A percentile compares a stretch with the other conserved stretches of the same genome.
These are phyloP conservation scores for Metarhizium rileyi DNA, from an alignment of 2,329 filamentous ascomycete genomes.

Conservation along the genomic window DNA sequence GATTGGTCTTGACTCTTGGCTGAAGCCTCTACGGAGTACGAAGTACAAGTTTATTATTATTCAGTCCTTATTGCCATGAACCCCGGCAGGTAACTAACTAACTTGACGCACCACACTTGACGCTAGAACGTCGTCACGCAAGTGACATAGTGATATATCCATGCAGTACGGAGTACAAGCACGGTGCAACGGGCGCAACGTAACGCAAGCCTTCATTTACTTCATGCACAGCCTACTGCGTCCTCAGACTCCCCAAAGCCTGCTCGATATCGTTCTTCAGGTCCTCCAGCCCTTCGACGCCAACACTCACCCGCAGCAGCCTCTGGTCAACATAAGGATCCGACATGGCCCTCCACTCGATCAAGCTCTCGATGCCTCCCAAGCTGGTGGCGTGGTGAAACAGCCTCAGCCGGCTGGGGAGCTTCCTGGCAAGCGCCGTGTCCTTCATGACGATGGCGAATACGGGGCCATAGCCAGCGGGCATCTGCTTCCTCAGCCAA, in stretches of 20 bases:
- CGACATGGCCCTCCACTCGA: constrained; percentile 92
- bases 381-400: constrained; percentile 95
- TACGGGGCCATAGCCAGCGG: constrained; percentile 78
- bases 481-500: constrained; percentile 86
- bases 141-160: no score
- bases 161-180: no score
- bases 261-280: constrained; percentile 63
- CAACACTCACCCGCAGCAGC: constrained; percentile 73
- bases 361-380: constrained; percentile 87
- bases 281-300: constrained; percentile 81
- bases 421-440: constrained; percentile 47
- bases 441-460: constrained; percentile 64
- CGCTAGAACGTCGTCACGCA: no score
- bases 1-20: no score
- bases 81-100: no score
- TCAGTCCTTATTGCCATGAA: no score
- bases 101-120: no score
- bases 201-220: no score
- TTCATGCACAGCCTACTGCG: background rate
- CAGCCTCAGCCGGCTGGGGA: constrained; percentile 70
- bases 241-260: constrained; percentile 49
- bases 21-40: no score
- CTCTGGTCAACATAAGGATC: constrained; percentile 62
- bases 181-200: no score
- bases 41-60: no score